These are phyloP conservation scores for Nakazawaea holstii DNA, from an alignment of 805 yeast species.

Conservation along the genomic window DNA sequence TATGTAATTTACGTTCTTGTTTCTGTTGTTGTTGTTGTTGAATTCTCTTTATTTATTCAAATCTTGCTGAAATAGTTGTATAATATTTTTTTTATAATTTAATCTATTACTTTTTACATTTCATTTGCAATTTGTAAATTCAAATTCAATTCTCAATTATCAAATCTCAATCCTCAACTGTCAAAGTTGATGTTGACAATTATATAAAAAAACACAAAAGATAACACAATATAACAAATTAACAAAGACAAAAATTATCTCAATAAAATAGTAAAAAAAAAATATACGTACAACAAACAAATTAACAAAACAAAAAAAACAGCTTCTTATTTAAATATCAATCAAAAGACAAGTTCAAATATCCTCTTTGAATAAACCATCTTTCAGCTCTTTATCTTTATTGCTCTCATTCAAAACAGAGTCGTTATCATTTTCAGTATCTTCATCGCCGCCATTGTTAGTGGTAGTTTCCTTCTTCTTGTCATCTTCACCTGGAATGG, in stretches of 20 bases:
- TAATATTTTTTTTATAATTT: no score
- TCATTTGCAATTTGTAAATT: no score
- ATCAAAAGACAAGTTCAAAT: background rate
- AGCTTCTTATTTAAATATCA: background rate
- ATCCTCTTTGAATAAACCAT: conserved; percentile 12
- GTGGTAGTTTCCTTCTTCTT: conserved; percentile 10
- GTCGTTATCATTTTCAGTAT: background rate
- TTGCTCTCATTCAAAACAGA: conserved; percentile 1
- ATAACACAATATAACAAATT: no score
- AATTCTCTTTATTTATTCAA: no score
- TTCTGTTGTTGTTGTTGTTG: background rate
- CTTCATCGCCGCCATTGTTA: background rate
- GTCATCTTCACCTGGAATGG: conserved; percentile 22
- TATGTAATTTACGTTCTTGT: background rate
- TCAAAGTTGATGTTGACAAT: no score
- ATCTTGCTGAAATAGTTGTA: no score
- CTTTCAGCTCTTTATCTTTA: background rate
- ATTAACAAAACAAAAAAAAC: background rate
- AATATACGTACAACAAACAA: background rate
- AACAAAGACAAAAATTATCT: no score
- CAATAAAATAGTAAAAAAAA: background rate
- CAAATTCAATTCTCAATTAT: no score
- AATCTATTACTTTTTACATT: no score
- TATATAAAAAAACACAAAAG: no score
- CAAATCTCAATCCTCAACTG: no score